phyloP scores from a whole-genome alignment of 2,329 filamentous ascomycete species.

The Neofusicoccum laricinum region DNA sequence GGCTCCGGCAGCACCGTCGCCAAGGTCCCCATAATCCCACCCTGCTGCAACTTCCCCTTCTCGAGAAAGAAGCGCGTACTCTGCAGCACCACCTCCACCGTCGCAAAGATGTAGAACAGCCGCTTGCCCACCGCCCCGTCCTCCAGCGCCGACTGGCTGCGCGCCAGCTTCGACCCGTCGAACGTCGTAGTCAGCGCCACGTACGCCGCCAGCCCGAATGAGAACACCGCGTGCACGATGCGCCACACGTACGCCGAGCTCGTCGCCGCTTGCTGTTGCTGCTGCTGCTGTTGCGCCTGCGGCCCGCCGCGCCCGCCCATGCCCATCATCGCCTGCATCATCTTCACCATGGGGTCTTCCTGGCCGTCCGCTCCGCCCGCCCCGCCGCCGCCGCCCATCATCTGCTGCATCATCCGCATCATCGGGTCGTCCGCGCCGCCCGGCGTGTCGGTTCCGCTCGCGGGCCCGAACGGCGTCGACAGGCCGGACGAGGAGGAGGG shows the following conservation, averaged over 20 bases:
- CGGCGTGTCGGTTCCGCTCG: constrained; percentile 18
- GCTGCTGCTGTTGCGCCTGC: constrained; percentile 29
- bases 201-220: constrained; percentile 67
- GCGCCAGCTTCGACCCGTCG: constrained; percentile 61
- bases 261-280: constrained; percentile 33
- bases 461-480: constrained; percentile 18
- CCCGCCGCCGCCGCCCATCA: constrained; percentile 40
- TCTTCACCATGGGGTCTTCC: constrained; percentile 14
- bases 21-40: constrained; percentile 63
- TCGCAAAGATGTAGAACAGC: constrained; percentile 80
- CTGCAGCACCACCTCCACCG: constrained; percentile 70
- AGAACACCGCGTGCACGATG: constrained; percentile 69
- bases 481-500: constrained; percentile 23
- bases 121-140: constrained; percentile 43
- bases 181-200: constrained; percentile 67
- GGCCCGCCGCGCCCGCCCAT: constrained; percentile 31
- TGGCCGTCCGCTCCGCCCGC: neutral
- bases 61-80: constrained; percentile 70
- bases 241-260: constrained; percentile 62
- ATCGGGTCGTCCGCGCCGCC: constrained; percentile 57
- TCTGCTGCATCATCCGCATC: constrained; percentile 73
- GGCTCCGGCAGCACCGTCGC: constrained; percentile 65
- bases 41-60: constrained; percentile 54
- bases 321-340: constrained; percentile 35
- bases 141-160: constrained; percentile 35